Base-by-base conservation (phyloP, 2,329 filamentous ascomycete species). In the Cytospora piceae region DNA sequence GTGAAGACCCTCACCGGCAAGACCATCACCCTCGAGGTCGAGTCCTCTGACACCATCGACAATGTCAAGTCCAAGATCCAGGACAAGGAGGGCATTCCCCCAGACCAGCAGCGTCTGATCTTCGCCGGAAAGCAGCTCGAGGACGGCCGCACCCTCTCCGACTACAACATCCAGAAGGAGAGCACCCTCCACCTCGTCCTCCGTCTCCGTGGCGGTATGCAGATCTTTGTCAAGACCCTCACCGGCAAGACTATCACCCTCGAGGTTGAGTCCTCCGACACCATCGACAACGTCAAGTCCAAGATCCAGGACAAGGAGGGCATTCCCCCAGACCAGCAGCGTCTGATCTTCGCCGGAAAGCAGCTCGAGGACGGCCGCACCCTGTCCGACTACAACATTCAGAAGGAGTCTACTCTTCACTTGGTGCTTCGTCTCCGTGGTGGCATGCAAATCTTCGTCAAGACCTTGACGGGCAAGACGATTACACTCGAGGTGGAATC, bases 41-140 rank as follows among this genome's bases (percentile, higher is more conserved):
- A 96, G 78, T 93, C 90, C 0, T 91, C 88, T 0, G 93, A 96
- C 73, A 96, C 93, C 51, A 96, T 96, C 79, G 93, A 97, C 83
- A 97, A 97, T 69, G 94, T 97, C 49, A 97, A 97, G 88, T 88
- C 86, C 59, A 97, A 97, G 87, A 97, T 97, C 53, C 94, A 97
- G 80, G 94, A 97, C 75, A 97, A 97, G 87, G 94, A 97, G 80
- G 94, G 94, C 31, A 97, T 97, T 64, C 94, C 94, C 56, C 94
- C 94, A 14, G 94, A 97, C 76, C 94, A 98, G 81, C 94, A 97
- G 83, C 94, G 94, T 73, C 80, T 97, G 71, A 97, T 97, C 78
- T 97, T 97, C 72, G 94, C 94, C 54, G 94, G 94, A 65, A 97
- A 97, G 86, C 94, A 97, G 78, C 87, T 97, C 4, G 94, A 98